Evolutionary conservation across 768 basidiomycete genomes (phyloP), one percentile per base, ranked within the genome.

Genomic region (Kwoniella newhampshirensis): DNA sequence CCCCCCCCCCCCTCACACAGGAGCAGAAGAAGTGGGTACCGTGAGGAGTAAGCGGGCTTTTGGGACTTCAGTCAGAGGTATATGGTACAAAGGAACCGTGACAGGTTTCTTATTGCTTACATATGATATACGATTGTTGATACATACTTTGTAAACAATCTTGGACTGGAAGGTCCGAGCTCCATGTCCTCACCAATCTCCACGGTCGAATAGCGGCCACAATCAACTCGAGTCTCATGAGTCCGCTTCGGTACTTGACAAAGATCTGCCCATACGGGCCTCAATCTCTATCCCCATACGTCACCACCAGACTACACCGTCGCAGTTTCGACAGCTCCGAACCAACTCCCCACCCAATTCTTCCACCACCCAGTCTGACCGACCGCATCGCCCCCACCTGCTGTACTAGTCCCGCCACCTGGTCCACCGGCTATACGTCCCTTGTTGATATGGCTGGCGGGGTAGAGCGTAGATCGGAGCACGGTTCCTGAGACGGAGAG

Each of bases 351-450:
- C 1, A 74, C 71, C 54, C 63, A 76, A 25, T 60, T 63, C 32
- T 66, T 61, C 75, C 75, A 76, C 67, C 68, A 76, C 1, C 74
- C 72, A 2, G 51, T 43, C 6, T 54, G 47, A 1, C 69, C 75
- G 3, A 74, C 71, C 17, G 63, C 68, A 18, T 52, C 51, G 4
- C 70, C 73, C 20, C 66, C 69, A 11, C 67, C 66, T 1, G 68
- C 56, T 36, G 56, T 13, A 13, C 27, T 39, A 18, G 62, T 55
- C 18, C 40, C 47, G 3, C 64, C 64, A 20, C 63, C 64, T 8
- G 56, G 41, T 8, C 75, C 75, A 25, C 72, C 72, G 12, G 62
- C 59, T 20, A 76, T 51, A 26, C 75, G 44, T 3, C 73, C 73
- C 46, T 60, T 46, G 9, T 45, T 43, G 26, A 65, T 49, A 51